Base-by-base conservation (phyloP, 148 eudicot species). In the Camellia lanceoleosa region DNA sequence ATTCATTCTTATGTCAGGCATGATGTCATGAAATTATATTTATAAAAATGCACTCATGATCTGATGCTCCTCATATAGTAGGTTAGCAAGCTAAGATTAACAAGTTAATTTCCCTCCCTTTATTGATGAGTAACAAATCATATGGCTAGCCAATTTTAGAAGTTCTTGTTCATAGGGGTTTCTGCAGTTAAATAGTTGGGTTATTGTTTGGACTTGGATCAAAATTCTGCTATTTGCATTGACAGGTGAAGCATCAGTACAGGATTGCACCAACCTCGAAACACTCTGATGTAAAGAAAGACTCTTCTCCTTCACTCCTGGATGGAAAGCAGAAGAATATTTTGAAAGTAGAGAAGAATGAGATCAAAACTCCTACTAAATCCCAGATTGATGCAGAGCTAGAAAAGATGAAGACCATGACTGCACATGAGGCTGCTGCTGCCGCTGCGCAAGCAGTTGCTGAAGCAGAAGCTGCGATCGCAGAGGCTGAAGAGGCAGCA, bases 401-500 rank as follows among this genome's bases (percentile, higher is more conserved):
- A 82, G 91, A 88, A 85, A 89, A 89, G 81, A 92, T 96, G 93
- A 90, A 84, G 87, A 80, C 80, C 83, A 87, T 94, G 92, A 88
- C 88, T 78, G 84, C 97, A 62, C 84, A 80, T 59, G 91, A 91
- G 78, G 99, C 97, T 68, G 97, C 93, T n/a, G 84, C 82, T 14
- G 89, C 87, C 18, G 98, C 99, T 72, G 93, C 97, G 5, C 85
- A 80, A 85, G 95, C 94, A 71, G 94, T 93, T 83, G 97, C 92
- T 8, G 97, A 96, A 72, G 99, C 99, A 38, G 99, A 96, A 88
- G 95, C 91, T 83, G 98, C 98, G 30, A 87, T 92, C 42, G 88
- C 89, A 3, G 98, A 87, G 83, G 98, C 99, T 82, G 99, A 94
- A 81, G 85, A 78, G 82, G 98, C 98, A 18, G 91, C 90, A 67